Evolutionary conservation across 257 asterid species (phyloP).

Genomic region (Salvia miltiorrhiza): DNA sequence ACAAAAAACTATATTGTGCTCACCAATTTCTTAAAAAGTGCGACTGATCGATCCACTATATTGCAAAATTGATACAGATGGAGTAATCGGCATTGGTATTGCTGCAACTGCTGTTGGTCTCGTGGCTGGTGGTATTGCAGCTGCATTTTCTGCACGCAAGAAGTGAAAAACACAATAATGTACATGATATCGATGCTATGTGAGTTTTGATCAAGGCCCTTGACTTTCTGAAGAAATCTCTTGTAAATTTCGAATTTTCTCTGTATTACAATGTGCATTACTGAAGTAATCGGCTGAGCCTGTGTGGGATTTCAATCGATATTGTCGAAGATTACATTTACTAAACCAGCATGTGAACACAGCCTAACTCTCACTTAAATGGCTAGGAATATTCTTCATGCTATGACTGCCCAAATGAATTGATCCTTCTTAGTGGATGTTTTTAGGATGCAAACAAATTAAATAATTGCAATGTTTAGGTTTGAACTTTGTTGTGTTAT

Average conservation of each 20-base stretch:
- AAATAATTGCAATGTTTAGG: too few species aligned
- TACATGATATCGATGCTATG: background rate
- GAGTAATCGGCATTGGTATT: conserved; percentile 81
- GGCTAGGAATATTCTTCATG: background rate
- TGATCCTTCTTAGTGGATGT: background rate
- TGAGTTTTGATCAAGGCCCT: background rate
- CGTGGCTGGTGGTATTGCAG: conserved; percentile 80
- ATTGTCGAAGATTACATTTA: background rate
- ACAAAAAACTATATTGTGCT: background rate
- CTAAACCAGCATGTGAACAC: background rate
- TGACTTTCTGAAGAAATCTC: background rate
- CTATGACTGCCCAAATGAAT: background rate
- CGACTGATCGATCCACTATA: background rate
- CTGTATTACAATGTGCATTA: background rate
- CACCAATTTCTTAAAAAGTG: background rate
- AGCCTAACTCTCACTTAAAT: background rate
- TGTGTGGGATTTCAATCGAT: background rate
- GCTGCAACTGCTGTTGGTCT: conserved; percentile 88
- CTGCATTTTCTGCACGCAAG: conserved; percentile 58
- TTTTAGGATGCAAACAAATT: background rate
- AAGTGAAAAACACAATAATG: conserved; percentile 37
- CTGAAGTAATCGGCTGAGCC: background rate
- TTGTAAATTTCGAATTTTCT: conserved; percentile 12
- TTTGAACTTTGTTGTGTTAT: too few species aligned
- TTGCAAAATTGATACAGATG: conserved; percentile 51